Conservation (phyloP, 148 eudicot species). For the Silene latifolia region DNA sequence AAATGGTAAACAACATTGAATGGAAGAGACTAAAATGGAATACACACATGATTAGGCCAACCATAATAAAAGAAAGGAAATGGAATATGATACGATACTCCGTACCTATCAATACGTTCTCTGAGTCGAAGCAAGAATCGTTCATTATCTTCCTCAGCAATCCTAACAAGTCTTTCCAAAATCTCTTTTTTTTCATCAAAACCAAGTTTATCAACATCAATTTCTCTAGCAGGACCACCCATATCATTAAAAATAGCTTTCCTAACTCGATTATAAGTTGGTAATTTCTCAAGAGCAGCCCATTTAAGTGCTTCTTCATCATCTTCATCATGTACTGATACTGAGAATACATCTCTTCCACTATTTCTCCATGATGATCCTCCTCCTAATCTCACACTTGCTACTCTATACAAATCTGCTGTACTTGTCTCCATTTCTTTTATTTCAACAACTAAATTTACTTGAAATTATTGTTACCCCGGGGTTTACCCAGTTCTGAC, state of each 20-base stretch:
- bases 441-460: too few relatives aligned
- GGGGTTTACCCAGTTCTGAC: too few relatives aligned
- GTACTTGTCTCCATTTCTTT: conserved; percentile 39
- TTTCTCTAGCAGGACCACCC: conserved; percentile 45
- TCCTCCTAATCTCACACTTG: conserved; percentile 53
- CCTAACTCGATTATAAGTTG: conserved; percentile 57
- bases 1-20: too few relatives aligned
- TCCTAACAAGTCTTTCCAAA: conserved; percentile 46
- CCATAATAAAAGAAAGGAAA: too few relatives aligned
- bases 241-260: conserved; percentile 60
- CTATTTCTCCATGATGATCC: conserved; percentile 54
- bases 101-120: conserved; percentile 49
- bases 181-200: conserved; percentile 40
- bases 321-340: conserved; percentile 47
- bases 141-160: conserved; percentile 61
- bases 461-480: too few relatives aligned
- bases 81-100: not conserved
- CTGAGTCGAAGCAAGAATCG: conserved; percentile 54
- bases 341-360: conserved; percentile 51
- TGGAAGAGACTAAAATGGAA: not conserved
- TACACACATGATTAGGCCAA: too few relatives aligned
- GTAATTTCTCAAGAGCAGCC: conserved; percentile 85
- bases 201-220: conserved; percentile 56
- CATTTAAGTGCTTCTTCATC: conserved; percentile 86
- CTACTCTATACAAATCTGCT: conserved; percentile 44